Base-by-base conservation (phyloP, 73 alveolate species). In the Stentor roeselii region DNA sequence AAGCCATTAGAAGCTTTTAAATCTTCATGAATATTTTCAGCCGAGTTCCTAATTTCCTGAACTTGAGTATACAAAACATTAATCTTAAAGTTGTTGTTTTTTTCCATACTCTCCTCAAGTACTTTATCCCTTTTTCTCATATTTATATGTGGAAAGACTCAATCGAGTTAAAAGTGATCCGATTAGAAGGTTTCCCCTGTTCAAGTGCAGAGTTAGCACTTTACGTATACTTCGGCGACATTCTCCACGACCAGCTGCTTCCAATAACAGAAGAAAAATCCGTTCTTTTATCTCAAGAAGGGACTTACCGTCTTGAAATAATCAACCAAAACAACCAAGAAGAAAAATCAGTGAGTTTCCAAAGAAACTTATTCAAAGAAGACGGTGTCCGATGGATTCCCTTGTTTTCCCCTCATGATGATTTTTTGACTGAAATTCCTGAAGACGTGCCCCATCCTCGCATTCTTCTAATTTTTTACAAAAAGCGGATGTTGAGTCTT, bases 131-230 rank as follows among this genome's bases (percentile, higher is more conserved):
- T n/a, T 67, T 32, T 0, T 21, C 34, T n/a, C 80, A 67, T 67
- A 67, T 67, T 67, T 67, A 67, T 67, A 67, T 50, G 67, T 50
- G 67, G 67, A 50, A 50, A 50, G 67, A 50, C 67, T 50, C 67
- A 11, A 21, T 50, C 21, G 67, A 50, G 21, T 11, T 50, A 50
- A 50, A 50, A 50, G 67, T 50, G 30, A 50, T 50, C 21, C 6
- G 67, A 50, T 21, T 50, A 11, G 67, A 50, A 50, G 67, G 67
- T 50, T 50, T 50, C 67, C 67, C 67, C 21, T 50, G 67, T 50
- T 50, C 67, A 6, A 50, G 67, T 50, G 21, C 67, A 11, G 67
- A 50, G 21, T 21, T 50, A 11, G 67, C 67, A 11, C 67, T 50
- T 50, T 50, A 50, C 21, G 30, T 50, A 11, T 50, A 50, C 67